Conservation (phyloP, 2,329 filamentous ascomycete genomes). For the Phyllosticta paracitricarpa region DNA sequence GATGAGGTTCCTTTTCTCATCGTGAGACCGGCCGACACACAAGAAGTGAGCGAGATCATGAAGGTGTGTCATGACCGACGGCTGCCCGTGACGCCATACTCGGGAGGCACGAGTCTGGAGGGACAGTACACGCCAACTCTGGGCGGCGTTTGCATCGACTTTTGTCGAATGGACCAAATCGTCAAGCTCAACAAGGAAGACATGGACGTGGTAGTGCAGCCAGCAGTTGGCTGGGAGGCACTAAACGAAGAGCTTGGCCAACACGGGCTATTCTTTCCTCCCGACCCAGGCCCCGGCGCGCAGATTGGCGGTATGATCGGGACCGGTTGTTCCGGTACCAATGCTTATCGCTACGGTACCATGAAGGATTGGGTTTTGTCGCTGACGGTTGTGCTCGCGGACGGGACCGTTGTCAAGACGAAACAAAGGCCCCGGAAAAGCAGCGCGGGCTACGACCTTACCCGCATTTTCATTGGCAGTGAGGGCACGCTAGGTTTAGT, state of each 20-base stretch:
- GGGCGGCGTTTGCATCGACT: slow-evolving; percentile 79
- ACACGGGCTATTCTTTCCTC: slow-evolving; percentile 75
- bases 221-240: slow-evolving; percentile 75
- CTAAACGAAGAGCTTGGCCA: slow-evolving; percentile 71
- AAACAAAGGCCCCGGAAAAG: slow-evolving; percentile 80
- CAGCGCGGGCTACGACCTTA: slow-evolving; percentile 85
- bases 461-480: slow-evolving; percentile 77
- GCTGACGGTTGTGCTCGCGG: slow-evolving; percentile 78
- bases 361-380: slow-evolving; percentile 91
- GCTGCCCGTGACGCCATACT: slow-evolving; percentile 81
- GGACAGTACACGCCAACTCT: slow-evolving; percentile 78
- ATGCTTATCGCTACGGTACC: slow-evolving; percentile 84
- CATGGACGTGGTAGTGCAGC: slow-evolving; percentile 46
- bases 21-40: slow-evolving; percentile 65
- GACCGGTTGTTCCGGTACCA: slow-evolving; percentile 70
- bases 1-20: slow-evolving; percentile 48
- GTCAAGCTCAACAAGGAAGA: slow-evolving; percentile 63
- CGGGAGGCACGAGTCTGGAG: slow-evolving; percentile 80
- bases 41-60: slow-evolving; percentile 79
- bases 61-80: slow-evolving; percentile 71
- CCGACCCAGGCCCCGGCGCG: slow-evolving; percentile 81
- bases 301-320: slow-evolving; percentile 88
- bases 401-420: slow-evolving; percentile 84
- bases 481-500: slow-evolving; percentile 88
- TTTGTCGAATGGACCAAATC: slow-evolving; percentile 75